phyloP scores from a whole-genome alignment of 805 yeast genomes.

The Ogataea philodendri region DNA sequence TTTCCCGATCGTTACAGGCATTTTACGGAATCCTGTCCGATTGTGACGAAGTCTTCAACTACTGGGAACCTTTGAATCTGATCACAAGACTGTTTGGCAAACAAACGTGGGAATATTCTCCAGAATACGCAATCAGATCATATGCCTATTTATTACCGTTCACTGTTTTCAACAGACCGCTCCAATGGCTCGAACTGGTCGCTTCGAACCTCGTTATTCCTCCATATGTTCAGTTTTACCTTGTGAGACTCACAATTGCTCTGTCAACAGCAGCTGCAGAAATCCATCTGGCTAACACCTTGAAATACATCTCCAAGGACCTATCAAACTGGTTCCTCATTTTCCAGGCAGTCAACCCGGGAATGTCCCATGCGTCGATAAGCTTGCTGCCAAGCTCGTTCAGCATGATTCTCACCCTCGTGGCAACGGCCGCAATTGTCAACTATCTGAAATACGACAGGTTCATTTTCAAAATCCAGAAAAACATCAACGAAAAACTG shows the following conservation, averaged over 20 bases:
- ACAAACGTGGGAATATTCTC: constrained; percentile 96
- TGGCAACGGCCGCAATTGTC: constrained; percentile 43
- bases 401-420: constrained; percentile 55
- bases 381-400: constrained; percentile 82
- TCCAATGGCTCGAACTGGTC: constrained; percentile 12
- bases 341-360: constrained; percentile 66
- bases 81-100: constrained; percentile 80
- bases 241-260: constrained; percentile 46
- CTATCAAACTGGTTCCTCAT: constrained; percentile 61
- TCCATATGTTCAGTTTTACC: constrained; percentile 46
- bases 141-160: constrained; percentile 71
- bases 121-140: constrained; percentile 81
- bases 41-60: constrained; percentile 90
- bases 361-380: constrained; percentile 85
- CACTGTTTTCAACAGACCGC: constrained; percentile 26
- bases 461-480: constrained; percentile 18
- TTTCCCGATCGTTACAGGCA: constrained; percentile 16
- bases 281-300: constrained; percentile 43
- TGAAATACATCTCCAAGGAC: constrained; percentile 36
- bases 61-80: constrained; percentile 90
- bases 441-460: constrained; percentile 33
- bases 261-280: constrained; percentile 49
- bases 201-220: constrained; percentile 13
- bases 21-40: constrained; percentile 73
- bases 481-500: constrained; percentile 18